Evolutionary conservation across 148 eudicot genomes (phyloP), one percentile per base, ranked within the genome.

Genomic region (Silene latifolia): DNA sequence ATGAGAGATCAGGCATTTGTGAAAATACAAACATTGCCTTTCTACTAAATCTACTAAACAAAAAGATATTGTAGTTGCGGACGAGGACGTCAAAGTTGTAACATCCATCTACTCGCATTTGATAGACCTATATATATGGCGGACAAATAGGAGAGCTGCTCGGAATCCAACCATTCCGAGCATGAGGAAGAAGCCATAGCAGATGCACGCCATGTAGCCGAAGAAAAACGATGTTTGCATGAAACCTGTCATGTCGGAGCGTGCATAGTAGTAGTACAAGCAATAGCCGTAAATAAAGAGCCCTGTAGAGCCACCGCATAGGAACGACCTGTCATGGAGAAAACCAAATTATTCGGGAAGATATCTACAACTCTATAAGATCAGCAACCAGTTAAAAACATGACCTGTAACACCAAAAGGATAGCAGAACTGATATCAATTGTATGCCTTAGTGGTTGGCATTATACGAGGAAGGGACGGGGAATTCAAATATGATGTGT

Each of bases 131-230:
- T 81, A 81, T 73, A 81, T 81, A 69, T 77, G 84, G 58, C 84
- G 84, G 63, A 81, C 81, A 59, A 81, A 81, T n/a, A 81, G 57
- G n/a, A 77, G 81, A 20, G 84, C 60, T 19, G 84, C 84, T 42
- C 78, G 84, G 84, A 81, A 81, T 57, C 84, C 84, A 51, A 78
- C 84, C 14, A 72, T 70, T 63, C 84, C 84, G 54, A 81, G 84
- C 84, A 81, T 77, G 72, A 81, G 84, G 84, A 81, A 81, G 78
- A 81, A 81, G 75, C 84, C 84, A n/a, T 81, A 81, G 69, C 84
- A 77, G 67, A 81, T 81, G 71, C 84, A 81, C n/a, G 84, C 84
- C 84, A 81, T 81, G 81, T 81, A 81, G 21, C 84, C 84, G 19
- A 81, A 81, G 81, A 81, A 81, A 60, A 77, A 77, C 8, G 84